Conservation (phyloP, 805 yeast species). For the Ogataea ramenticola region DNA sequence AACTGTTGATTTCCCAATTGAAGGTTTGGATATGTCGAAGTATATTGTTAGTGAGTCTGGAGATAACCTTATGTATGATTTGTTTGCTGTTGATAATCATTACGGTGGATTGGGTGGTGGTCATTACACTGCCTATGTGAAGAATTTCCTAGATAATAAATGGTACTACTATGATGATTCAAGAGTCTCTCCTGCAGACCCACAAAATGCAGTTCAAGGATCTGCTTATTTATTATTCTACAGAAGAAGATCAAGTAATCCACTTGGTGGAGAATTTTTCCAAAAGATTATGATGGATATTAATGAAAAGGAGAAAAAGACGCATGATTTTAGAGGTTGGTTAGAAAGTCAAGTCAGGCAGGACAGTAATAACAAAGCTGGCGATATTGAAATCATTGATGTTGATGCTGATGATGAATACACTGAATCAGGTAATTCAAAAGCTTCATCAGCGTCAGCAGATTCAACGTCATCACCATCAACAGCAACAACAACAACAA, state of each 20-base stretch:
- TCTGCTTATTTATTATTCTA: constrained; percentile 88
- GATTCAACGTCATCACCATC: too few relatives aligned
- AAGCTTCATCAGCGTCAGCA: too few relatives aligned
- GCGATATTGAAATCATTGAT: too few relatives aligned
- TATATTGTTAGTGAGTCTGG: constrained; percentile 38
- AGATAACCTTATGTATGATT: constrained; percentile 55
- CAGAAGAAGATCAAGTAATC: constrained; percentile 39
- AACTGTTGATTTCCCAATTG: constrained; percentile 80
- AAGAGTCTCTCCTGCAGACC: constrained; percentile 53
- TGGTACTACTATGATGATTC: constrained; percentile 95
- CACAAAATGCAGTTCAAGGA: constrained; percentile 55
- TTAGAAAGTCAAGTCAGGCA: background rate
- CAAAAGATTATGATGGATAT: constrained; percentile 34
- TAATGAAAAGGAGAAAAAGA: constrained; percentile 21
- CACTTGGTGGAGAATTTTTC: constrained; percentile 43
- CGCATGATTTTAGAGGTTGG: background rate
- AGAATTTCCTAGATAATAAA: constrained; percentile 62
- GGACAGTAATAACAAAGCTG: too few relatives aligned
- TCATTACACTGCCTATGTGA: constrained; percentile 87
- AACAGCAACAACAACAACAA: too few relatives aligned
- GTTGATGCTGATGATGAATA: background rate
- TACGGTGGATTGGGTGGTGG: constrained; percentile 97
- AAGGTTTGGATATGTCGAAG: constrained; percentile 65
- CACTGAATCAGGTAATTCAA: background rate
- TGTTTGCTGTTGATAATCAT: constrained; percentile 92